These are phyloP conservation scores for Venturia effusa DNA, from an alignment of 2,329 filamentous ascomycete genomes.

Conservation along the genomic window DNA sequence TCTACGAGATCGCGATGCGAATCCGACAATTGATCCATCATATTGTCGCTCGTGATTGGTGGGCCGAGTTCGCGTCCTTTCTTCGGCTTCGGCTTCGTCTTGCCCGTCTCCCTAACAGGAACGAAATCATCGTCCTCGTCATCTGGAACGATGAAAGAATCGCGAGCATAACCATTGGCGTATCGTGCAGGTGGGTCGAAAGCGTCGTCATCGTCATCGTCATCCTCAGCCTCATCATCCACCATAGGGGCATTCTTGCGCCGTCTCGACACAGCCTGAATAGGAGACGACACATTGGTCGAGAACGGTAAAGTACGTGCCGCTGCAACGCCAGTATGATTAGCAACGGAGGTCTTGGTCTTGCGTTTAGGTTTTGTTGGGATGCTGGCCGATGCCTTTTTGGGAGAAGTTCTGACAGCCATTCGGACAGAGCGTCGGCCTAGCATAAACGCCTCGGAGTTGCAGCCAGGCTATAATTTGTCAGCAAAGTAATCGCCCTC, in stretches of 20 bases:
- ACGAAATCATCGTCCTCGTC: conserved; percentile 29
- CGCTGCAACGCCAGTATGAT: conserved; percentile 13
- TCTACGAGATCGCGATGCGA: conserved; percentile 54
- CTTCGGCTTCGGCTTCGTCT: conserved; percentile 28
- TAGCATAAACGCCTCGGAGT: conserved; percentile 34
- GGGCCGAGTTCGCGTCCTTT: conserved; percentile 35
- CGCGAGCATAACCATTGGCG: conserved; percentile 24
- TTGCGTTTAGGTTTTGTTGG: conserved; percentile 20
- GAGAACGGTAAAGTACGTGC: conserved; percentile 36
- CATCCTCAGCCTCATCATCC: conserved; percentile 15
- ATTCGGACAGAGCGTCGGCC: conserved; percentile 38
- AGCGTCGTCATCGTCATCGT: conserved; percentile 20
- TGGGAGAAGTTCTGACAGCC: conserved; percentile 41
- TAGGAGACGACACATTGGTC: conserved; percentile 57
- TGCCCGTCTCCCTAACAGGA: conserved; percentile 19
- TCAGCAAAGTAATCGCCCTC: background rate
- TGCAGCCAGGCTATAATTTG: conserved; percentile 27
- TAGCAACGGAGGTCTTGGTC: conserved; percentile 13
- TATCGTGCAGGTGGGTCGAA: conserved; percentile 13
- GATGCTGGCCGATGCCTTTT: conserved; percentile 24
- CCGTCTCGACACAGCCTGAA: conserved; percentile 34
- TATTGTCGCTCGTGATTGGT: conserved; percentile 48
- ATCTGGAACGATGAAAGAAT: conserved; percentile 27
- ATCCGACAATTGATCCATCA: conserved; percentile 43
- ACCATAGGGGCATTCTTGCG: conserved; percentile 19